Percentiles rank a stretch among this genome's conserved stretches.
These are phyloP conservation scores for Axilococcus clingmanii DNA, from an alignment of 139 green algal genomes.

Conservation along the genomic window DNA sequence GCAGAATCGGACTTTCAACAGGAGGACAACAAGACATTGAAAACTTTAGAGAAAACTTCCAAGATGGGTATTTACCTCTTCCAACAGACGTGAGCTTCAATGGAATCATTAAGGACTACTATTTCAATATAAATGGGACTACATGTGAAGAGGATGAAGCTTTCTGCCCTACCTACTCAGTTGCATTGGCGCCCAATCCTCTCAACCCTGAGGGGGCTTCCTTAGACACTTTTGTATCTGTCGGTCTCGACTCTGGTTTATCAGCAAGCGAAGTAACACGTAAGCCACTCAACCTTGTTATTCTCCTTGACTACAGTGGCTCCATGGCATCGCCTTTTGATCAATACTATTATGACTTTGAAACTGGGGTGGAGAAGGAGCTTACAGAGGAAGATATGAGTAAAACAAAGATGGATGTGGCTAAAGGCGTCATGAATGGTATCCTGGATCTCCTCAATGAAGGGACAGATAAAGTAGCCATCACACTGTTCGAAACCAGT, in stretches of 20 bases:
- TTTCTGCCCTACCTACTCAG: slow-evolving; percentile 22
- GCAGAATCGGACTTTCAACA: not conserved
- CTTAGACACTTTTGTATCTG: slow-evolving; percentile 7
- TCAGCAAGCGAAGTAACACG: not conserved
- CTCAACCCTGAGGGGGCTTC: not conserved
- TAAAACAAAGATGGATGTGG: slow-evolving; percentile 25
- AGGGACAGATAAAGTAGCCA: slow-evolving; percentile 3
- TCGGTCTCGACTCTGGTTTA: slow-evolving; percentile 19
- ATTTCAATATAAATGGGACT: not conserved
- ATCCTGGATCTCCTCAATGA: slow-evolving; percentile 10
- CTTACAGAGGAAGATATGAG: slow-evolving; percentile 8
- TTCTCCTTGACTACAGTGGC: slow-evolving; percentile 18
- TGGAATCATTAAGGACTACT: slow-evolving; percentile 3
- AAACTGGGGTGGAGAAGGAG: slow-evolving; percentile 4
- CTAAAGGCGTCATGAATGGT: slow-evolving; percentile 13
- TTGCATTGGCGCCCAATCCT: slow-evolving; percentile 4
- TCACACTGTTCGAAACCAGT: slow-evolving; percentile 17
- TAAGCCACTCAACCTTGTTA: slow-evolving; percentile 9
- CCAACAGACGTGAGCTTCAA: not conserved
- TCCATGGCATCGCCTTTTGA: slow-evolving; percentile 17
- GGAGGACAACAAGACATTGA: slow-evolving; percentile 1
- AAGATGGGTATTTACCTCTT: slow-evolving; percentile 1
- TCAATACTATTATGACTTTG: slow-evolving; percentile 23
- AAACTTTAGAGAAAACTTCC: slow-evolving; percentile 6
- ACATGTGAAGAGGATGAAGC: not conserved